Evolutionary conservation across 2,329 filamentous ascomycete genomes (phyloP), one percentile per base, ranked within the genome.

Genomic region (Lomentospora prolificans): DNA sequence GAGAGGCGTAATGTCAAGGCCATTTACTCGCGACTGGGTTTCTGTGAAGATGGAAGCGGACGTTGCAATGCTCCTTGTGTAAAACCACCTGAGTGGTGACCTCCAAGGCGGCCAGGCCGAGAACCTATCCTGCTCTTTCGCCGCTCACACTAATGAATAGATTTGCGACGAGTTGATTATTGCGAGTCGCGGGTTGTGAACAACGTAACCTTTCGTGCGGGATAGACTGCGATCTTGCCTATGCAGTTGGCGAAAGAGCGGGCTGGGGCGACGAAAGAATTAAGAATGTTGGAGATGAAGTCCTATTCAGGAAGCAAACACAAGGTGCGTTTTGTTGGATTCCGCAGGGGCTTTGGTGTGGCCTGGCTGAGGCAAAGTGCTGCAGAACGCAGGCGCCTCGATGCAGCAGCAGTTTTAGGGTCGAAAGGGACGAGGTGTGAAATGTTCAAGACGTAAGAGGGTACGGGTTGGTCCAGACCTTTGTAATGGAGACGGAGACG

Each of bases 381-480:
- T 59, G 58, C 58, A 60, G 58, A 57, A 55, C 57, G 53, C 59
- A 60, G 54, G 59, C 57, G 59, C 58, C 57, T 58, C 55, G 57
- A 59, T 56, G 58, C 59, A 59, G 55, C 55, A n/a, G n/a, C n/a
- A n/a, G n/a, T n/a, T 51, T 52, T 58, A 58, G 60, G 54, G 58
- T 53, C 50, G 44, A 41, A 41, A 41, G 9, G 36, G 36, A 41
- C 36, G 36, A 41, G 12, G n/a, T 14, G n/a, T 41, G n/a, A 41
- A 41, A 41, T 41, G n/a, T 17, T 41, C n/a, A 41, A 41, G 36
- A 41, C 36, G 19, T 41, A 41, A 41, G 36, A 17, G 19, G 14
- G 36, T 14, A 17, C 19, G 36, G 14, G 44, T 19, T 22, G 44
- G 24, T 22, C 44, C 14, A 22, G 44, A 48, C 17, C 44, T 22